Conservation (phyloP, 1,284 basidiomycete species). For the Gymnopus androsaceus region DNA sequence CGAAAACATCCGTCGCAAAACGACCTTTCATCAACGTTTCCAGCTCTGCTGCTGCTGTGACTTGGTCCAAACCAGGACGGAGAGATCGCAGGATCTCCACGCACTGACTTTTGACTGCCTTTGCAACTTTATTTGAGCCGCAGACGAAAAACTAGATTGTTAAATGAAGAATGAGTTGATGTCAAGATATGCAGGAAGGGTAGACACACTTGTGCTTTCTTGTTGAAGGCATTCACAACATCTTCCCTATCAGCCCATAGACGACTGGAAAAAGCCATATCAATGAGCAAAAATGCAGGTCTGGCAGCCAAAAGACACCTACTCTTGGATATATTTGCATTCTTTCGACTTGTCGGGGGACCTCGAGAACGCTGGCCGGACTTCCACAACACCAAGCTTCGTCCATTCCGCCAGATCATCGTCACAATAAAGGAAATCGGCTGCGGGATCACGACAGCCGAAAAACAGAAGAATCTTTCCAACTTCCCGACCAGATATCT, state of each 20-base stretch:
- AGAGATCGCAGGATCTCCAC: constrained; percentile 39
- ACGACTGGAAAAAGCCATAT: constrained; percentile 43
- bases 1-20: constrained; percentile 49
- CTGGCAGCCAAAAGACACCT: constrained; percentile 23
- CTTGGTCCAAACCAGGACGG: constrained; percentile 26
- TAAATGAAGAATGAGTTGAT: neutral
- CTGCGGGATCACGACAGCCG: neutral
- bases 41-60: constrained; percentile 32
- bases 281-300: too few relatives aligned
- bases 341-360: constrained; percentile 38
- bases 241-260: constrained; percentile 45
- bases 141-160: constrained; percentile 49
- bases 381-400: constrained; percentile 46
- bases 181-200: neutral
- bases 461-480: neutral
- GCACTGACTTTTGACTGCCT: constrained; percentile 39
- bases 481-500: constrained; percentile 45
- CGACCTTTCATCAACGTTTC: constrained; percentile 38
- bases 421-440: constrained; percentile 46
- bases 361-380: constrained; percentile 52
- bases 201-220: constrained; percentile 31
- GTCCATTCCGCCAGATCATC: constrained; percentile 45
- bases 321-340: constrained; percentile 55
- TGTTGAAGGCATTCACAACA: constrained; percentile 34
- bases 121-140: constrained; percentile 42